Conservation (phyloP, 305 asterid species). For the Rubia peregrina region DNA sequence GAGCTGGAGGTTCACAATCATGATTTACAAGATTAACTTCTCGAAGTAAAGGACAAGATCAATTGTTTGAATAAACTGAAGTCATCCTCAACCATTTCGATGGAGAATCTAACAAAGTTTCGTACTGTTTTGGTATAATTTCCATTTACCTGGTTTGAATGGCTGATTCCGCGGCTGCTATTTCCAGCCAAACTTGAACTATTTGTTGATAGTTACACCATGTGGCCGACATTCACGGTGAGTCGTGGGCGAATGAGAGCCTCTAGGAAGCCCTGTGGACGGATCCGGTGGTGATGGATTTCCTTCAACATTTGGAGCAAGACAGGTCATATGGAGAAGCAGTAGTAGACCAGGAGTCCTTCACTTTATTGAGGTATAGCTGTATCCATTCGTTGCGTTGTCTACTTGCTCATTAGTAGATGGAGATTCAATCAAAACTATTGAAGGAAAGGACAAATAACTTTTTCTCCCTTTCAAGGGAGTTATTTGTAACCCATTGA, state of each 20-base stretch:
- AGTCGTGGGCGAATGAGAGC: conserved; percentile 82
- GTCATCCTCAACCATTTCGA: conserved; percentile 38
- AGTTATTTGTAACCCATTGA: neutral
- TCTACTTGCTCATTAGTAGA: neutral
- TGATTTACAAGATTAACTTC: conserved; percentile 52
- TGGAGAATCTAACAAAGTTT: conserved; percentile 34
- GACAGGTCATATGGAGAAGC: conserved; percentile 7
- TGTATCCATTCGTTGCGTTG: neutral
- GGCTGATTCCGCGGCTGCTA: neutral
- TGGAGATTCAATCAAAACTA: neutral
- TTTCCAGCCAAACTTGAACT: conserved; percentile 65
- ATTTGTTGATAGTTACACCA: conserved; percentile 80
- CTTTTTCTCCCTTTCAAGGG: neutral
- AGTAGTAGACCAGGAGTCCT: neutral
- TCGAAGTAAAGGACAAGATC: conserved; percentile 48
- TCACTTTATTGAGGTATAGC: conserved; percentile 10
- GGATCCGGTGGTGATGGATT: conserved; percentile 83
- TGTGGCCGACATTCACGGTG: conserved; percentile 96
- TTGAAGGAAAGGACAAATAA: neutral
- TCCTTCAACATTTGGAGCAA: conserved; percentile 59
- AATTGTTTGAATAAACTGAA: conserved; percentile 41
- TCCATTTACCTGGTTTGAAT: too few species aligned
- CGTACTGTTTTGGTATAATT: neutral
- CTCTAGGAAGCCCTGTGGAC: conserved; percentile 95
- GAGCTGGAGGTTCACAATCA: conserved; percentile 55